Conservation (phyloP, 768 basidiomycete species). For the Boletus pseudopeckii region DNA sequence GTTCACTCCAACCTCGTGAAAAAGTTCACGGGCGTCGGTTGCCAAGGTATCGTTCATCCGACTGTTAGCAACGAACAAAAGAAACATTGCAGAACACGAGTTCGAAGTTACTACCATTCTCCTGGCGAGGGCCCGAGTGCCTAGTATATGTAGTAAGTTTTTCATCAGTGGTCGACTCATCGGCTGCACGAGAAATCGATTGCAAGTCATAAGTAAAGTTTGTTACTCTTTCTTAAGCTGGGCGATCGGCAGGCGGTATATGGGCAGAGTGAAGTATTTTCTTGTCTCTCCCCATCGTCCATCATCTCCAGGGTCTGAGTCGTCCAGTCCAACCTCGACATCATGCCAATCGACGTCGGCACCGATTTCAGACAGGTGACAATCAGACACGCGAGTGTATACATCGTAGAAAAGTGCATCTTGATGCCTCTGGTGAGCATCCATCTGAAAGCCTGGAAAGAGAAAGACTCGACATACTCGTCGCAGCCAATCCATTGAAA, state of each 20-base stretch:
- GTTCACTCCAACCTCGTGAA: neutral
- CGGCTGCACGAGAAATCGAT: neutral
- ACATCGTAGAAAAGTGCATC: conserved; percentile 90
- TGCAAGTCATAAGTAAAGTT: neutral
- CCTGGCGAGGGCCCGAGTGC: too few relatives aligned
- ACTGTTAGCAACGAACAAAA: neutral
- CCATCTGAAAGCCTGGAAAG: neutral
- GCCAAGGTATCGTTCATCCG: neutral
- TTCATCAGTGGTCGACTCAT: neutral
- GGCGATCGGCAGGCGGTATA: conserved; percentile 67
- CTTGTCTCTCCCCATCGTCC: conserved; percentile 75
- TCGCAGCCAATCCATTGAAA: conserved; percentile 96
- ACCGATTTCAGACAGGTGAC: conserved; percentile 83
- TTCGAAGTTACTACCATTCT: neutral
- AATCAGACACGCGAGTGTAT: conserved; percentile 77
- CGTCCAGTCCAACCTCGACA: conserved; percentile 59
- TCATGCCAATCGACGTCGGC: conserved; percentile 79
- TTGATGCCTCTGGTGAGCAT: conserved; percentile 30
- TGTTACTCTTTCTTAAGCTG: conserved; percentile 24
- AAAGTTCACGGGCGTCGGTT: too few relatives aligned
- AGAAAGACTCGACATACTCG: conserved; percentile 52
- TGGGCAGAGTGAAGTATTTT: conserved; percentile 72
- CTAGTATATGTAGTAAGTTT: neutral
- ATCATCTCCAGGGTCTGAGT: conserved; percentile 34
- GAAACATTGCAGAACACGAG: neutral